Percentiles rank a stretch among this genome's conserved stretches.
These are phyloP conservation scores for Acanthochlamys bracteata DNA, from an alignment of 106 monocot species.

Conservation along the genomic window DNA sequence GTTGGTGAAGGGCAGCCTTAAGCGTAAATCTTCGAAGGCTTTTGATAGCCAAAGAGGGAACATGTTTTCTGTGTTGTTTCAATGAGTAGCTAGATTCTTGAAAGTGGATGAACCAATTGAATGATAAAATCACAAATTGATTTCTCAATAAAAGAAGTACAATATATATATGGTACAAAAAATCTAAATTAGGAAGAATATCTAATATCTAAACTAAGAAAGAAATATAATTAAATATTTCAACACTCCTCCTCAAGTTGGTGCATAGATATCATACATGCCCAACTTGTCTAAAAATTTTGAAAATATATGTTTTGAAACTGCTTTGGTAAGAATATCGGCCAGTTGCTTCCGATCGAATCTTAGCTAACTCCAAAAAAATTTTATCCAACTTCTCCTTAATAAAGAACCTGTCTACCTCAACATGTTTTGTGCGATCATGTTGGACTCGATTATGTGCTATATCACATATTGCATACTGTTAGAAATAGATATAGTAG, in stretches of 20 bases:
- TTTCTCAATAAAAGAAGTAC: no score
- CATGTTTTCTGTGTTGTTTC: no score
- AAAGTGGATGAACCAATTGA: no score
- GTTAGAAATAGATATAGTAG: no score
- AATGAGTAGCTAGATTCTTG: no score
- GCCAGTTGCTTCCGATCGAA: slow-evolving; percentile 15
- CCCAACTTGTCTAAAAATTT: slow-evolving; percentile 13
- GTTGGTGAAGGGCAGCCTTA: no score
- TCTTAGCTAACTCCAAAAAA: slow-evolving; percentile 1
- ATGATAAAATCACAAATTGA: no score
- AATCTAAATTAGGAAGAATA: no score
- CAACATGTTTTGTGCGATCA: slow-evolving; percentile 4
- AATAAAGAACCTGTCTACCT: slow-evolving; percentile 14
- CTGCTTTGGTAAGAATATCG: slow-evolving; percentile 7
- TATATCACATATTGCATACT: slow-evolving; percentile 5
- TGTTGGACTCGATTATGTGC: slow-evolving; percentile 13
- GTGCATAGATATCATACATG: slow-evolving; percentile 16
- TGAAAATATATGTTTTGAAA: background rate
- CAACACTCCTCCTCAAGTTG: background rate
- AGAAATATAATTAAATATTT: background rate
- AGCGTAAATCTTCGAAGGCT: no score
- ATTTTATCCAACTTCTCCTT: slow-evolving; percentile 15
- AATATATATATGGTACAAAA: no score
- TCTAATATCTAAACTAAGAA: no score
- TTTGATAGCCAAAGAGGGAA: no score